Base-by-base conservation (phyloP, 2,329 filamentous ascomycete species). In the Ilyonectria robusta region DNA sequence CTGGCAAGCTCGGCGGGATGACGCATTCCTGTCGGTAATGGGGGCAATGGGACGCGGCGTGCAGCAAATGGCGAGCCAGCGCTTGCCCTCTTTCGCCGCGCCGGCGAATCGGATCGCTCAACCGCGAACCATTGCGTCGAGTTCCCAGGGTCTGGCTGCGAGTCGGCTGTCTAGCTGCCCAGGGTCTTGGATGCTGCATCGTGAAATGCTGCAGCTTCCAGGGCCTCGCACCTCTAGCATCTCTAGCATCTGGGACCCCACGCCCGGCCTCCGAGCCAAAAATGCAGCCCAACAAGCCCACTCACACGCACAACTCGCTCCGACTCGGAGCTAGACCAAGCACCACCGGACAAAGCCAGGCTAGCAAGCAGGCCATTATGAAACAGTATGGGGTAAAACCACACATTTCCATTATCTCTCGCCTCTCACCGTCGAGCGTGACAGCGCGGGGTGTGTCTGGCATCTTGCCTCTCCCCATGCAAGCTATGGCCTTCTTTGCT, bases 371-470 rank as follows among this genome's bases (percentile, higher is more conserved):
- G 72, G 56, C 67, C 71, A 74, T 75, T 75, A 75, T 73, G 73
- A 75, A 75, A 75, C 73, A 76, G 73, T 76, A 75, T 75, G 73
- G 73, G 73, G 73, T 75, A 75, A 75, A 72, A 66, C 33, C 53
- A 60, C 33, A 42, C 66, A 66, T 50, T 47, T 66, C 66, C 55
- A 68, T 66, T 74, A 75, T 75, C 72, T 75, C 73, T 75, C 70
- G 13, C 70, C 73, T 74, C 60, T 75, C 68, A 74, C 26, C 54
- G 55, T 72, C 35, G 23, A 75, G 72, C 40, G 65, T 65, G 61
- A 53, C 44, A 26, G 4, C 55, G 65, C 60, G 48, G 53, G 46
- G 46, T 62, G 55, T 65, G 62, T 65, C 62, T 65, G 23, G 55
- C 48, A 59, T 54, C 40, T 15, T 48, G 21, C 48, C 19, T 62